Evolutionary conservation across 495 filamentous ascomycete genomes (phyloP).

Genomic region (Cenococcum geophilum): DNA sequence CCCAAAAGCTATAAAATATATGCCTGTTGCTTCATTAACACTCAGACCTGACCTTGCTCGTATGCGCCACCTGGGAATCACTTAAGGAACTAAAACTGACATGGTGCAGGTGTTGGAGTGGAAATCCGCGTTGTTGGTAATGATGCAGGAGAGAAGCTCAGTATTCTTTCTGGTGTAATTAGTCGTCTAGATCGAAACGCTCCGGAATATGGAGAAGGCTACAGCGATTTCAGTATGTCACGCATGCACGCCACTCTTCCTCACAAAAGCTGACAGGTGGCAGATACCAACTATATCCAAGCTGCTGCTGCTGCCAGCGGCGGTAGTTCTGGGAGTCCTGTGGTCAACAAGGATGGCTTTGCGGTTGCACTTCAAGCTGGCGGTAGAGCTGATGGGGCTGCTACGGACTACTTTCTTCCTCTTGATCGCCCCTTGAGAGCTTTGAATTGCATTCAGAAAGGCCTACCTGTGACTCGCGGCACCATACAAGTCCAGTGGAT

Average conservation of each 20-base stretch:
- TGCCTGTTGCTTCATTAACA: slow-evolving; percentile 72
- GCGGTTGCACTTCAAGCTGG: slow-evolving; percentile 93
- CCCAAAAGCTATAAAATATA: slow-evolving; percentile 91
- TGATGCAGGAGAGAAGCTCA: slow-evolving; percentile 97
- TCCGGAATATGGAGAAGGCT: slow-evolving; percentile 95
- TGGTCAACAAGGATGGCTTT: slow-evolving; percentile 90
- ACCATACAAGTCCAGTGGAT: slow-evolving; percentile 99
- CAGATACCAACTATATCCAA: slow-evolving; percentile 94
- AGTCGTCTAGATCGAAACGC: slow-evolving; percentile 93
- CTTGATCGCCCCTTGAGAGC: slow-evolving; percentile 84
- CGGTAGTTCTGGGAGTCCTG: slow-evolving; percentile 92
- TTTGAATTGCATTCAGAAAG: slow-evolving; percentile 73
- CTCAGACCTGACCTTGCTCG: slow-evolving; percentile 72
- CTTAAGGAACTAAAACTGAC: not conserved
- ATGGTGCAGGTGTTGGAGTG: slow-evolving; percentile 56
- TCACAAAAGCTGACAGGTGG: not conserved
- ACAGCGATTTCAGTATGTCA: slow-evolving; percentile 76
- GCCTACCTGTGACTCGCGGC: slow-evolving; percentile 68
- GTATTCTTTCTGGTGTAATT: slow-evolving; percentile 95
- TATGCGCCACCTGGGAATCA: slow-evolving; percentile 8
- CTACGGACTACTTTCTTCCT: slow-evolving; percentile 96
- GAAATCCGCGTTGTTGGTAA: slow-evolving; percentile 98
- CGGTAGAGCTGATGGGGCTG: slow-evolving; percentile 86
- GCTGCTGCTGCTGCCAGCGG: slow-evolving; percentile 93
- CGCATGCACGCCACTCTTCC: not conserved